Percentiles rank a stretch among this genome's conserved stretches.
Evolutionary conservation across 345 rosid genomes (phyloP).

Genomic region (Corymbia maculata): DNA sequence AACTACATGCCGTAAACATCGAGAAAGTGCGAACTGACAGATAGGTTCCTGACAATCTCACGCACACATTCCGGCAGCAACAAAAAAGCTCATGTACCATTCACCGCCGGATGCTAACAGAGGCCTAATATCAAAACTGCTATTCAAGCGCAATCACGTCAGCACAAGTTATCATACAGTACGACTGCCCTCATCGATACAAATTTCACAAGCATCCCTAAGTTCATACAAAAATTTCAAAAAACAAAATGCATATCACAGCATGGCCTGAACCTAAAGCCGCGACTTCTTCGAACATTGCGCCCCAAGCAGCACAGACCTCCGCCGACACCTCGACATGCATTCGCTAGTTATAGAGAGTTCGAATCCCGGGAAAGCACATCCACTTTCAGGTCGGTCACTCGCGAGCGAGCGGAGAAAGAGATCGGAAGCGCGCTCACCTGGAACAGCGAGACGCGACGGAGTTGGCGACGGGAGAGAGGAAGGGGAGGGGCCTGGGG

Average conservation of each 20-base stretch:
- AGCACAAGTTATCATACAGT: not conserved
- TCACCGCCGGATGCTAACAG: not conserved
- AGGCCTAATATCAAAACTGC: not conserved
- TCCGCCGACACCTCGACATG: not conserved
- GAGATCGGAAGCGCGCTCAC: constrained; percentile 16
- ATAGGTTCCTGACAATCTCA: not conserved
- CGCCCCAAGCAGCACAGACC: not conserved
- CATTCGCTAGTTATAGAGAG: not conserved
- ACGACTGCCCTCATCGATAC: not conserved
- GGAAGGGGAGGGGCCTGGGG: constrained; percentile 65
- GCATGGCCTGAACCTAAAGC: not conserved
- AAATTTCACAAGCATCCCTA: not conserved
- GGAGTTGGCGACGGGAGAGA: constrained; percentile 75
- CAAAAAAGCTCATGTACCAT: not conserved
- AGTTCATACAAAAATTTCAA: not conserved
- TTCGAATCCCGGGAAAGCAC: not conserved
- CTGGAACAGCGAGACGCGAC: constrained; percentile 84
- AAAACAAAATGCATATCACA: not conserved
- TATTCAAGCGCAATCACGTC: not conserved
- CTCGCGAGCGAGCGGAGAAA: not conserved
- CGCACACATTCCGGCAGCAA: not conserved
- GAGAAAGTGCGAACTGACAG: not conserved
- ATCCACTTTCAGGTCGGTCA: not conserved
- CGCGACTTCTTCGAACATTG: not conserved
- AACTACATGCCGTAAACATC: not conserved